phyloP scores from a whole-genome alignment of 306 rosid genomes.

The Canavalia gladiata region DNA sequence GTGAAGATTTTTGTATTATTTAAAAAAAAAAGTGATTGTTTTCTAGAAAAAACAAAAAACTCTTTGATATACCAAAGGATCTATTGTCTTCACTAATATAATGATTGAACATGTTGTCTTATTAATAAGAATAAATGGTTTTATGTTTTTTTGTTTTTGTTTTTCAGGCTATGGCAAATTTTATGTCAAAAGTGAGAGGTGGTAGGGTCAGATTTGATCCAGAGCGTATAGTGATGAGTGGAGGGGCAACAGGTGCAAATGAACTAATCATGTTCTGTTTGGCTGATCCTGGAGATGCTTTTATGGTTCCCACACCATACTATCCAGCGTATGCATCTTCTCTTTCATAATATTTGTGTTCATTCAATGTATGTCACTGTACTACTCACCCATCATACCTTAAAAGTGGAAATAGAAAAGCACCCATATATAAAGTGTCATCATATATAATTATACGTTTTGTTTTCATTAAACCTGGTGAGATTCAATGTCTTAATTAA shows the following conservation, averaged over 20 bases:
- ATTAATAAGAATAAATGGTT: not conserved
- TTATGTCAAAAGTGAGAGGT: slow-evolving; percentile 88
- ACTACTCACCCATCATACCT: not conserved
- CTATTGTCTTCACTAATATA: not conserved
- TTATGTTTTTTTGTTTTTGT: not conserved
- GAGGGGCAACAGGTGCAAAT: slow-evolving; percentile 96
- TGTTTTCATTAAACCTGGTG: not conserved
- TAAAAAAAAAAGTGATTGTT: no score
- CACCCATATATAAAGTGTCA: not conserved
- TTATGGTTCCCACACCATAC: slow-evolving; percentile 87
- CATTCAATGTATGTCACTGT: slow-evolving; percentile 50
- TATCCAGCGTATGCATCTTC: slow-evolving; percentile 83
- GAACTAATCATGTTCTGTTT: slow-evolving; percentile 86
- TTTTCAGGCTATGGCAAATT: slow-evolving; percentile 79
- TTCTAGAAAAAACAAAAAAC: no score
- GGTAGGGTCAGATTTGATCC: slow-evolving; percentile 81
- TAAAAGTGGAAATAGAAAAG: slow-evolving; percentile 11
- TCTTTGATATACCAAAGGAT: no score
- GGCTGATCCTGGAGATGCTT: slow-evolving; percentile 91
- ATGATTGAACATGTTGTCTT: not conserved
- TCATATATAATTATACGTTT: not conserved
- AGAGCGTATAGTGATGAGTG: slow-evolving; percentile 79
- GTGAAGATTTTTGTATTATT: no score
- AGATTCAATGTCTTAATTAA: slow-evolving; percentile 6
- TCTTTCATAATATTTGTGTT: slow-evolving; percentile 14